phyloP scores from a whole-genome alignment of 768 basidiomycete genomes.

The Infundibulicybe gibba region DNA sequence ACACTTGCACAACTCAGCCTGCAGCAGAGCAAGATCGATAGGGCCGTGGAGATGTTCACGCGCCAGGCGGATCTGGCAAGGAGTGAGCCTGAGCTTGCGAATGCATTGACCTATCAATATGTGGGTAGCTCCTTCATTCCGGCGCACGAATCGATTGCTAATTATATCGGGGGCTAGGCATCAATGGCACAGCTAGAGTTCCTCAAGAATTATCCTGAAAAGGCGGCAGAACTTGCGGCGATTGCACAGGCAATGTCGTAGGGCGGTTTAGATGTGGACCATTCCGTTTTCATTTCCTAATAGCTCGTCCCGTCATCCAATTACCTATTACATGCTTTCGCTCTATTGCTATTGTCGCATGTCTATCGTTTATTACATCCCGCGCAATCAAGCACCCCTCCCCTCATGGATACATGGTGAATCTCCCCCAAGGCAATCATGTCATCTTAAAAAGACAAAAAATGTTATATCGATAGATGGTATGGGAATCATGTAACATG shows the following conservation, averaged over 20 bases:
- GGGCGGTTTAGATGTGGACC: neutral
- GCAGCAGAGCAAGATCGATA: conserved; percentile 86
- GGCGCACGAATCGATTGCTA: conserved; percentile 2
- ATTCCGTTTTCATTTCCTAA: neutral
- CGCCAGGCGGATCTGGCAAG: conserved; percentile 82
- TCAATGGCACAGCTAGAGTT: conserved; percentile 82
- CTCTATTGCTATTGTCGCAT: too few relatives aligned
- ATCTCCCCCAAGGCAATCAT: too few relatives aligned
- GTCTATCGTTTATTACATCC: too few relatives aligned
- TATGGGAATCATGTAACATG: too few relatives aligned
- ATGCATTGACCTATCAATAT: conserved; percentile 75
- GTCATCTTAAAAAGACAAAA: too few relatives aligned
- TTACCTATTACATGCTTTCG: neutral
- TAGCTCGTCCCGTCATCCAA: neutral
- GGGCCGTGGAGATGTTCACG: conserved; percentile 85
- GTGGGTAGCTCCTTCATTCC: conserved; percentile 36
- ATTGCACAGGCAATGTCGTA: conserved; percentile 29
- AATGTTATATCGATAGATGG: too few relatives aligned
- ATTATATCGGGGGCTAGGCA: conserved; percentile 44
- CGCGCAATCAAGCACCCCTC: too few relatives aligned
- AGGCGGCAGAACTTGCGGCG: conserved; percentile 63
- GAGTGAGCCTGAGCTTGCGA: conserved; percentile 84
- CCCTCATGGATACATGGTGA: too few relatives aligned
- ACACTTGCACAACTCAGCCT: conserved; percentile 91
- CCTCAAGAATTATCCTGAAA: conserved; percentile 76